Evolutionary conservation across 2,329 filamentous ascomycete species (phyloP).

Genomic region (Xylaria digitata): DNA sequence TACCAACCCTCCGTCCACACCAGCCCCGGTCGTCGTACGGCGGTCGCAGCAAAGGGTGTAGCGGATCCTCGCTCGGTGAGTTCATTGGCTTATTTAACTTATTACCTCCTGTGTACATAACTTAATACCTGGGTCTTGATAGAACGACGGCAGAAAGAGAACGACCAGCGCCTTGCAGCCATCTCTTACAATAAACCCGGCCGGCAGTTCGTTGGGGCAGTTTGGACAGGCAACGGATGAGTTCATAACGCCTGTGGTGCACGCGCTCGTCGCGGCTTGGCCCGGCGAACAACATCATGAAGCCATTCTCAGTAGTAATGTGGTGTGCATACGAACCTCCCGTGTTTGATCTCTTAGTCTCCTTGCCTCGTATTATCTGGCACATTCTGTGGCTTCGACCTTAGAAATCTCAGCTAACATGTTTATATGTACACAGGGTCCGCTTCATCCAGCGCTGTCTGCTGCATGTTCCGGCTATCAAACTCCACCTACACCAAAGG

Average conservation of each 20-base stretch:
- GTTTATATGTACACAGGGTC: not conserved
- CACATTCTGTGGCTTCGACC: no score
- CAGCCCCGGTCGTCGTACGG: not conserved
- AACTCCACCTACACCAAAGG: slow-evolving; percentile 23
- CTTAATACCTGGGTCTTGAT: not conserved
- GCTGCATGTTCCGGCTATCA: slow-evolving; percentile 30
- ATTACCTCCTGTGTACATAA: not conserved
- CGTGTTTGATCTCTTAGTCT: no score
- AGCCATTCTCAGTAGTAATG: slow-evolving; percentile 29
- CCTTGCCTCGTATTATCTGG: no score
- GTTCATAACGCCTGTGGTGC: slow-evolving; percentile 16
- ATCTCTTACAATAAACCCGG: slow-evolving; percentile 10
- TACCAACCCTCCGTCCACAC: not conserved
- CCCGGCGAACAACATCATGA: slow-evolving; percentile 28
- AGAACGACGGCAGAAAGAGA: not conserved
- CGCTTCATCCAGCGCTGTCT: slow-evolving; percentile 34
- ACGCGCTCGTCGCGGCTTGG: slow-evolving; percentile 33
- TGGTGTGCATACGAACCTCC: not conserved
- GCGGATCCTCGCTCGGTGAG: slow-evolving; percentile 9
- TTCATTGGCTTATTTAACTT: not conserved
- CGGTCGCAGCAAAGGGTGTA: not conserved
- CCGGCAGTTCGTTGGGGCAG: slow-evolving; percentile 4
- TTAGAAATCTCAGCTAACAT: no score
- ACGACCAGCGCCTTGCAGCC: slow-evolving; percentile 7
- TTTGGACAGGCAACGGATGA: slow-evolving; percentile 17